phyloP scores from a whole-genome alignment of 2,329 filamentous ascomycete species.

The Claviceps sp. region DNA sequence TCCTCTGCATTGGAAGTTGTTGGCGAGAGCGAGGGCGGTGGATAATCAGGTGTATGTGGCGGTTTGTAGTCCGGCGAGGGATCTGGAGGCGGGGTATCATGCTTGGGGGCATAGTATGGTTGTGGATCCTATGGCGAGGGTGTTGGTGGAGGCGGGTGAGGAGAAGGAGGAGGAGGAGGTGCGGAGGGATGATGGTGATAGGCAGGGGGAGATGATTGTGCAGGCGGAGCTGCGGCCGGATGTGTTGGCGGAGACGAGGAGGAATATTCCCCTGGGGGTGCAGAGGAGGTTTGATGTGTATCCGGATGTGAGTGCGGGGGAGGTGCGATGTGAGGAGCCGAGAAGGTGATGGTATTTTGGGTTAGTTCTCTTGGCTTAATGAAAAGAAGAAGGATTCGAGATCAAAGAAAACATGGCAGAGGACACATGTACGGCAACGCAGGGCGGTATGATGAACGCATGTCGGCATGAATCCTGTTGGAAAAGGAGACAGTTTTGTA shows the following conservation, averaged over 20 bases:
- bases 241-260: conserved; percentile 61
- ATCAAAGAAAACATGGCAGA: background rate
- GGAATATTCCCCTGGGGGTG: conserved; percentile 67
- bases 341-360: background rate
- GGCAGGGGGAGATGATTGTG: conserved; percentile 64
- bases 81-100: conserved; percentile 64
- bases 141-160: conserved; percentile 71
- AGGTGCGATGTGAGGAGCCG: conserved; percentile 24
- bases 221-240: conserved; percentile 56
- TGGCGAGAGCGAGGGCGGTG: conserved; percentile 69
- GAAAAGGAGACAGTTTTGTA: too few relatives aligned
- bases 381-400: background rate
- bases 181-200: conserved; percentile 68
- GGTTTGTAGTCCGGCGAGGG: conserved; percentile 80
- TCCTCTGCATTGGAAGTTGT: conserved; percentile 78
- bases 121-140: conserved; percentile 71
- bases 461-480: too few relatives aligned
- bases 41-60: conserved; percentile 94
- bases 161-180: conserved; percentile 67
- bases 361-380: background rate
- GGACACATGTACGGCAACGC: too few relatives aligned
- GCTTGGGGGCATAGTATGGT: conserved; percentile 89
- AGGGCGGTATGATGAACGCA: too few relatives aligned
- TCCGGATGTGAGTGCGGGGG: conserved; percentile 65
- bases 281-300: conserved; percentile 95